phyloP scores from a whole-genome alignment of 2,329 filamentous ascomycete species.

The Diaporthe ilicicola region DNA sequence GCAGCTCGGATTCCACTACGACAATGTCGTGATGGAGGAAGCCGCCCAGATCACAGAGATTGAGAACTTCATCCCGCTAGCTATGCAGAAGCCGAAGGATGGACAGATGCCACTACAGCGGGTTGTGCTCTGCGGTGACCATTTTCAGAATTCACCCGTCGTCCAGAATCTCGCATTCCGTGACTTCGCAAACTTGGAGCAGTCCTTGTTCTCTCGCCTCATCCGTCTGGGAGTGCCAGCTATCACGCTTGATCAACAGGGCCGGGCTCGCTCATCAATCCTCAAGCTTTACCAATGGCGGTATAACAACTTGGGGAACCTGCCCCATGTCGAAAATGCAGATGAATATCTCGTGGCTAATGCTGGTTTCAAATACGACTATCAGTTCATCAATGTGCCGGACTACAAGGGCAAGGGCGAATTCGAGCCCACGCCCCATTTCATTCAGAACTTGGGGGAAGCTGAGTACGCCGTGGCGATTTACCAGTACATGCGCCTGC shows the following conservation, averaged over 20 bases:
- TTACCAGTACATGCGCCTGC: constrained; percentile 95
- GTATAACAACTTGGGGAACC: constrained; percentile 80
- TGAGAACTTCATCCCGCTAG: constrained; percentile 93
- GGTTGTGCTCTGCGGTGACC: constrained; percentile 92
- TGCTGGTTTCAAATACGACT: constrained; percentile 91
- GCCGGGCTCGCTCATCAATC: constrained; percentile 86
- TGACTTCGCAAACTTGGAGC: constrained; percentile 94
- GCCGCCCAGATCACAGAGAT: constrained; percentile 97
- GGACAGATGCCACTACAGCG: constrained; percentile 82
- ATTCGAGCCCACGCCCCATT: constrained; percentile 89
- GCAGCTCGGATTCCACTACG: constrained; percentile 92
- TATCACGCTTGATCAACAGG: constrained; percentile 91
- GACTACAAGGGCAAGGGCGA: constrained; percentile 94
- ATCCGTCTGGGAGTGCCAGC: constrained; percentile 92
- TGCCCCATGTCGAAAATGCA: constrained; percentile 75
- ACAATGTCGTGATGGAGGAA: constrained; percentile 98
- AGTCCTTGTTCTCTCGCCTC: constrained; percentile 91
- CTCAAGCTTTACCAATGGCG: constrained; percentile 94
- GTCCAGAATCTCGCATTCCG: constrained; percentile 94
- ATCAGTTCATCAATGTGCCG: constrained; percentile 94
- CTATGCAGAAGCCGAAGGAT: constrained; percentile 83
- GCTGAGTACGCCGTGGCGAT: constrained; percentile 96
- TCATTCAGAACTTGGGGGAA: constrained; percentile 95
- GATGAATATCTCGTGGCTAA: constrained; percentile 84
- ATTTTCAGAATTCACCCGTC: constrained; percentile 95